Percentiles rank a stretch among this genome's conserved stretches.
These are phyloP conservation scores for Sphagnum tenellum DNA, from an alignment of 225 moss, liverwort and hornwort genomes.

Conservation along the genomic window DNA sequence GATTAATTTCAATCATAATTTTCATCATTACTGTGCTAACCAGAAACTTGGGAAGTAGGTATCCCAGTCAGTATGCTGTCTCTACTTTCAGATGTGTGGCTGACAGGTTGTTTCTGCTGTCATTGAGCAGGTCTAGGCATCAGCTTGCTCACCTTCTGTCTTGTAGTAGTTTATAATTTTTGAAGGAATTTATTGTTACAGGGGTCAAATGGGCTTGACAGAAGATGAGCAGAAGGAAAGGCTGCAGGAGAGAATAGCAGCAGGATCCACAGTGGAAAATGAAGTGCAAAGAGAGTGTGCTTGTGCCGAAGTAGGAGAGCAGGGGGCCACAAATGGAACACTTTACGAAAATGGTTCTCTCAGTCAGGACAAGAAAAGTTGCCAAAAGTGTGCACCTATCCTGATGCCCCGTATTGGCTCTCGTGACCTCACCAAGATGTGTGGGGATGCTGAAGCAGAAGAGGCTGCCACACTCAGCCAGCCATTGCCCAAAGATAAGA, in stretches of 20 bases:
- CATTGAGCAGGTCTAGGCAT: background rate
- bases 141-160: background rate
- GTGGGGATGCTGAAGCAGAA: slow-evolving; percentile 34
- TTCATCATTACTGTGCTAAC: too few relatives aligned
- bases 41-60: too few relatives aligned
- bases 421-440: slow-evolving; percentile 50
- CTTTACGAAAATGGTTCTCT: slow-evolving; percentile 25
- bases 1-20: too few relatives aligned
- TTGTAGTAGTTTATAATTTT: background rate
- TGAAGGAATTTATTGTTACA: slow-evolving; percentile 8
- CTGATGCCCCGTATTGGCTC: slow-evolving; percentile 62
- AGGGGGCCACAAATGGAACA: slow-evolving; percentile 13
- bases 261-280: slow-evolving; percentile 9
- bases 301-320: slow-evolving; percentile 3
- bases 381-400: slow-evolving; percentile 18
- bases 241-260: slow-evolving; percentile 38
- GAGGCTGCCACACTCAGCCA: slow-evolving; percentile 34
- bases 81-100: too few relatives aligned
- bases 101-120: too few relatives aligned
- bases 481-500: slow-evolving; percentile 21
- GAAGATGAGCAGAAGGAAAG: slow-evolving; percentile 69
- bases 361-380: slow-evolving; percentile 10
- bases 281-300: slow-evolving; percentile 20
- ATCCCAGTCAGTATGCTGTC: too few relatives aligned
- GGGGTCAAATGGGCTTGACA: slow-evolving; percentile 90